Evolutionary conservation across 495 filamentous ascomycete species (phyloP).

Genomic region (Melanomma pulvis-pyrius): DNA sequence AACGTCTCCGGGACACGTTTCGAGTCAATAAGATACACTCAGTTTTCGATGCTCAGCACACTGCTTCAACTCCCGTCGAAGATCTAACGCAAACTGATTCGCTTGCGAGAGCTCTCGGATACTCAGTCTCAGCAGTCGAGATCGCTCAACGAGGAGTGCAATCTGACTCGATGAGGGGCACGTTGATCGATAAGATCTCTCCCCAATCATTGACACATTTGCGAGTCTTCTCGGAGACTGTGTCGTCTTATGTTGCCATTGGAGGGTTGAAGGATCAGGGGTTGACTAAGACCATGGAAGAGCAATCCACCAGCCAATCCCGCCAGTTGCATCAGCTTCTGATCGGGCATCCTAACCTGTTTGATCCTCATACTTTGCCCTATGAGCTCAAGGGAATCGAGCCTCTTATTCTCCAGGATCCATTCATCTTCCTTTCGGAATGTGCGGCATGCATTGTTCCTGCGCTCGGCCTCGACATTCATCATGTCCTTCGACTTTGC

Average conservation of each 20-base stretch:
- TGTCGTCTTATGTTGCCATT: slow-evolving; percentile 78
- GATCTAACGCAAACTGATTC: slow-evolving; percentile 67
- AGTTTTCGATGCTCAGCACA: slow-evolving; percentile 50
- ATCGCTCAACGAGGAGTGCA: slow-evolving; percentile 89
- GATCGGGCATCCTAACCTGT: slow-evolving; percentile 46
- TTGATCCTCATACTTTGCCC: slow-evolving; percentile 40
- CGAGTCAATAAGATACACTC: slow-evolving; percentile 67
- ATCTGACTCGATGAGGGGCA: slow-evolving; percentile 67
- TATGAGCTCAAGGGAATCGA: slow-evolving; percentile 56
- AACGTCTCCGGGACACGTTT: slow-evolving; percentile 77
- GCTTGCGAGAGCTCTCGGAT: slow-evolving; percentile 74
- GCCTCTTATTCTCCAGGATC: slow-evolving; percentile 75
- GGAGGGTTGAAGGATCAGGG: slow-evolving; percentile 65
- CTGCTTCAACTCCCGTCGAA: slow-evolving; percentile 42
- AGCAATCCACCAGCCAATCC: slow-evolving; percentile 70
- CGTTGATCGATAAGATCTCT: slow-evolving; percentile 81
- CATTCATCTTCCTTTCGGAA: slow-evolving; percentile 85
- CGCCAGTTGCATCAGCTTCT: slow-evolving; percentile 80
- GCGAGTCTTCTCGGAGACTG: slow-evolving; percentile 87
- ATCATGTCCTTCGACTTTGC: slow-evolving; percentile 83
- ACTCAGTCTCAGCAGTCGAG: slow-evolving; percentile 86
- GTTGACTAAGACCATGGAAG: slow-evolving; percentile 62
- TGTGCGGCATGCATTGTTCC: slow-evolving; percentile 70
- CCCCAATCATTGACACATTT: slow-evolving; percentile 81
- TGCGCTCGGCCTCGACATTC: slow-evolving; percentile 71